A percentile compares a stretch with the other conserved stretches of the same genome.
Conservation (phyloP, 257 asterid genomes). For the Solanum paucissectum region DNA sequence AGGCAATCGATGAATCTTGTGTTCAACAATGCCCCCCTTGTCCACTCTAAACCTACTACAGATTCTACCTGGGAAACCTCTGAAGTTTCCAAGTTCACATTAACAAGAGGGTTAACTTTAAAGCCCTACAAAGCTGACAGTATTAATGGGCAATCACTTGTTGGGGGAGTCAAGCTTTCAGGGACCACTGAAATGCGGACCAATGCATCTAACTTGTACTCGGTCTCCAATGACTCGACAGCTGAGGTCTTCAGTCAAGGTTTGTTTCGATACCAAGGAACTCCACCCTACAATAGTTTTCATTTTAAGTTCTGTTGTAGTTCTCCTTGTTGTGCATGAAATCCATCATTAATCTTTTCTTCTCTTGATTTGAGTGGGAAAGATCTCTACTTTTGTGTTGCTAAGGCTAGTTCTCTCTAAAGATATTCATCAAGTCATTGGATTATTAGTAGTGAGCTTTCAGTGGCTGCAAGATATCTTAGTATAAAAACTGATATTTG, state of each 20-base stretch:
- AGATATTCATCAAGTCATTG: neutral
- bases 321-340: neutral
- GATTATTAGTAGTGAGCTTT: neutral
- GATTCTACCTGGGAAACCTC: slow-evolving; percentile 32
- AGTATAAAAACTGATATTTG: neutral
- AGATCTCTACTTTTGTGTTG: neutral
- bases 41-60: slow-evolving; percentile 25
- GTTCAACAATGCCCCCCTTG: slow-evolving; percentile 30
- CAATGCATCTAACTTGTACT: slow-evolving; percentile 24
- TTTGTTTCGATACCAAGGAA: slow-evolving; percentile 10
- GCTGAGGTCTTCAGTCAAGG: slow-evolving; percentile 46
- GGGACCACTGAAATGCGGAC: slow-evolving; percentile 21
- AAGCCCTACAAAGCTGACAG: slow-evolving; percentile 31
- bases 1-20: slow-evolving; percentile 43
- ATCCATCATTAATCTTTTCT: neutral
- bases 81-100: slow-evolving; percentile 49
- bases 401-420: neutral
- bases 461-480: neutral
- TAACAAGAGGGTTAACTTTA: slow-evolving; percentile 33
- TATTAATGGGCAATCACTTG: slow-evolving; percentile 3
- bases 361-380: neutral
- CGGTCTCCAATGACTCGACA: slow-evolving; percentile 27
- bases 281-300: neutral
- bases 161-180: slow-evolving; percentile 24
- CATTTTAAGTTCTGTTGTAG: neutral